phyloP scores from a whole-genome alignment of 176 grass and related monocot genomes.

The Triticum urartu region DNA sequence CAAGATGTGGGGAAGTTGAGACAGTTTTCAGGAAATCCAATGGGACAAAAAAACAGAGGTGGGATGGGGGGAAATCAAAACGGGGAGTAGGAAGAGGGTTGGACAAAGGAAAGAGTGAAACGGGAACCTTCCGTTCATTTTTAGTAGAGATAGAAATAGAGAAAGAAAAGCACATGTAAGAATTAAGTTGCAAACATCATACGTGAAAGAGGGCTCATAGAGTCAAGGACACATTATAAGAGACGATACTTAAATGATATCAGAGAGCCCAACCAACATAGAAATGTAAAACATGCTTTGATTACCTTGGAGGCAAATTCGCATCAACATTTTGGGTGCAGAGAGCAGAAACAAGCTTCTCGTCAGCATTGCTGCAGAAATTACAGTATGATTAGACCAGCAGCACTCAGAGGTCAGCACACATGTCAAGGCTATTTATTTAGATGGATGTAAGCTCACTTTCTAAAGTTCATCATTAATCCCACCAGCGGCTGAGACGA shows the following conservation, averaged over 20 bases:
- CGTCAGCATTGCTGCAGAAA: constrained; percentile 78
- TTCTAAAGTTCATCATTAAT: constrained; percentile 91
- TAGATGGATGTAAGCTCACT: constrained; percentile 60
- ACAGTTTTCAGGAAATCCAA: no score
- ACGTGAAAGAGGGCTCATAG: not conserved
- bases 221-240: constrained; percentile 21
- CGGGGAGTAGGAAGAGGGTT: no score
- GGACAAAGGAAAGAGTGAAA: no score
- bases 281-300: constrained; percentile 14
- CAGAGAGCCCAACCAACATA: constrained; percentile 6
- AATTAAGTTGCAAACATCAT: constrained; percentile 26
- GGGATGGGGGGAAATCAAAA: no score
- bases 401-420: constrained; percentile 15
- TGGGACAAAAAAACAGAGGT: no score
- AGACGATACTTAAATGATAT: constrained; percentile 16
- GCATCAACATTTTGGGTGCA: constrained; percentile 39
- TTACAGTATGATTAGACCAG: constrained; percentile 31
- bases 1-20: no score
- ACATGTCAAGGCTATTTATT: constrained; percentile 22
- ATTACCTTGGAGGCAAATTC: constrained; percentile 55
- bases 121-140: no score
- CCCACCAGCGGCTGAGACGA: constrained; percentile 97
- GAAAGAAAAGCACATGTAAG: not conserved
- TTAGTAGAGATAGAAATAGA: no score
- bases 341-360: constrained; percentile 92